Evolutionary conservation across 768 basidiomycete species (phyloP).

Genomic region (Xanthoconium stramineum): DNA sequence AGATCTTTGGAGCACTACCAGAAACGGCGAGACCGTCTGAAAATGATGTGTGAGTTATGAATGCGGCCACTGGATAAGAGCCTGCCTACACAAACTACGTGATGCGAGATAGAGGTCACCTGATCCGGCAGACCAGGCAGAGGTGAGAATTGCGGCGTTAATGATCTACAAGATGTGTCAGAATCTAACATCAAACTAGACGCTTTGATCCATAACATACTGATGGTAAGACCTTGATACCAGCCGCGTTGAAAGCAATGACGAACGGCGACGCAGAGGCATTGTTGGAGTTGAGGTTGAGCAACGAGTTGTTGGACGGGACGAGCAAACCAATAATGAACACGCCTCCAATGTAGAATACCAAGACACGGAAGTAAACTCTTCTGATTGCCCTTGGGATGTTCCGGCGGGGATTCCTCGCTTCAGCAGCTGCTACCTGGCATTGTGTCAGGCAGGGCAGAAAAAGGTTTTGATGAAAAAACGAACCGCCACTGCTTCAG

Average conservation of each 20-base stretch:
- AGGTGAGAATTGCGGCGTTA: slow-evolving; percentile 42
- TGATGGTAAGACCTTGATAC: slow-evolving; percentile 56
- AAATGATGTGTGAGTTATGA: slow-evolving; percentile 18
- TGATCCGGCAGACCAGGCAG: slow-evolving; percentile 42
- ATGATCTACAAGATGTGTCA: slow-evolving; percentile 21
- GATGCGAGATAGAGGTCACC: slow-evolving; percentile 40
- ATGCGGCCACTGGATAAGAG: background rate
- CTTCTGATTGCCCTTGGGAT: slow-evolving; percentile 38
- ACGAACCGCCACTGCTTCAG: slow-evolving; percentile 47
- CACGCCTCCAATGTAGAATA: slow-evolving; percentile 39
- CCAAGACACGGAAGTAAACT: slow-evolving; percentile 45
- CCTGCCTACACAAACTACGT: slow-evolving; percentile 34
- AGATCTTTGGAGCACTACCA: slow-evolving; percentile 53
- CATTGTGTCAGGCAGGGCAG: background rate
- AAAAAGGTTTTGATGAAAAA: background rate
- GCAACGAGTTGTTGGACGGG: slow-evolving; percentile 41
- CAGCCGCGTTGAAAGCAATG: slow-evolving; percentile 53
- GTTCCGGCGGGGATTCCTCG: slow-evolving; percentile 47
- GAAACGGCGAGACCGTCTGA: slow-evolving; percentile 51
- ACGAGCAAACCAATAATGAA: slow-evolving; percentile 50
- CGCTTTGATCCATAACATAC: slow-evolving; percentile 21
- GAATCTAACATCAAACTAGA: too few species aligned
- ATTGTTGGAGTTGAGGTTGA: slow-evolving; percentile 36
- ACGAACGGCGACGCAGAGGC: slow-evolving; percentile 55
- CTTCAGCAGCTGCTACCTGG: slow-evolving; percentile 45